Evolutionary conservation across 225 moss, liverwort and hornwort genomes (phyloP), one percentile per base, ranked within the genome.

Genomic region (Marchantia polymorpha): DNA sequence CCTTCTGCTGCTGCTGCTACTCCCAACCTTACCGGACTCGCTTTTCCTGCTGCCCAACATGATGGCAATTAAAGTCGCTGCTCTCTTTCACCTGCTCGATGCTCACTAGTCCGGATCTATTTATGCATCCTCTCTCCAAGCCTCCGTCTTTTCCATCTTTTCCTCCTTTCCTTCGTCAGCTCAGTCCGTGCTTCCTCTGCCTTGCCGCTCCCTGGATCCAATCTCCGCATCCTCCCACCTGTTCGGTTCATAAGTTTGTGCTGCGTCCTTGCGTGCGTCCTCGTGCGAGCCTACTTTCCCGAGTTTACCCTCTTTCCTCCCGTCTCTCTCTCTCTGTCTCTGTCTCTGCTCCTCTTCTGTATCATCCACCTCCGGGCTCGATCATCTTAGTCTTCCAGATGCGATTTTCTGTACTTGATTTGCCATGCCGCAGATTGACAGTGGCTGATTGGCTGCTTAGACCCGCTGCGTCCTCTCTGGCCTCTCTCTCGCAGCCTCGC

Each of bases 381-480:
- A 29, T 67, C 29, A 31, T 26, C 8, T 13, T 15, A 67, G 30
- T 67, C 13, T 12, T 31, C 31, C n/a, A 64, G 64, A 64, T 64
- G 64, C 64, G 64, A 64, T 64, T 64, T 64, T 67, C 29, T 73
- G 53, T 54, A 12, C 29, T 29, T 73, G 60, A 49, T 76, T 47
- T 61, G 56, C 75, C 76, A 76, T 63, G 59, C 60, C 39, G 58
- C n/a, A 49, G 60, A 61, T 76, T 60, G 31, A 76, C 60, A 63
- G 60, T 48, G 76, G 76, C 6, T 60, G 76, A 59, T 22, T 46
- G 10, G 39, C 12, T 47, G 17, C 46, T 61, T 17, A 58, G 75
- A 23, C 72, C 39, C 20, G 51, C 72, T 53, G 53, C 26, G 26
- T 73, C 25, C 26, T 7, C 23, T 64, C 64, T 64, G 64, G 64